These are phyloP conservation scores for Musa troglodytarum DNA, from an alignment of 176 grass and related monocot species.

Conservation along the genomic window DNA sequence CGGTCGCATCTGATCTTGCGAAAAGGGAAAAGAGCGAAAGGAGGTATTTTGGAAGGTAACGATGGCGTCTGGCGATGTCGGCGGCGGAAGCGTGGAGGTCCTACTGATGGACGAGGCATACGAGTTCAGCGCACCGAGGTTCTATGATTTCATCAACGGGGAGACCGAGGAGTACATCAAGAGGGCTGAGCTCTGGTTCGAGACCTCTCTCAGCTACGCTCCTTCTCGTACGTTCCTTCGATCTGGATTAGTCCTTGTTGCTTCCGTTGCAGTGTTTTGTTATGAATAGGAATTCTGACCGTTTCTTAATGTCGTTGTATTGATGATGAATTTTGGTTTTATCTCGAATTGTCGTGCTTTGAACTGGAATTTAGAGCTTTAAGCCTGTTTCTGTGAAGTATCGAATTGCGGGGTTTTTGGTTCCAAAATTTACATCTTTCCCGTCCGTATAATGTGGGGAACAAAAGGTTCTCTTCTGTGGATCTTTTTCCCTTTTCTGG, in stretches of 20 bases:
- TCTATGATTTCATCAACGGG: slow-evolving; percentile 66
- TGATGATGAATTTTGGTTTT: neutral
- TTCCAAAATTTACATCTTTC: neutral
- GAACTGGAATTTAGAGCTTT: neutral
- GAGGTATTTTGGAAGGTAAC: neutral
- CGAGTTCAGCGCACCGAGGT: slow-evolving; percentile 79
- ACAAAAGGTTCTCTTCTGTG: neutral
- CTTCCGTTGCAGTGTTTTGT: neutral
- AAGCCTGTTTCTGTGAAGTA: neutral
- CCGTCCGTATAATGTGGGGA: too few species aligned
- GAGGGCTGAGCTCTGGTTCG: slow-evolving; percentile 75
- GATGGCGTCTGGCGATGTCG: slow-evolving; percentile 1
- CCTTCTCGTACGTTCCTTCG: slow-evolving; percentile 60
- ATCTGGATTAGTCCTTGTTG: neutral
- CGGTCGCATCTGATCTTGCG: too few species aligned
- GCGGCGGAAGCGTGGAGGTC: slow-evolving; percentile 4
- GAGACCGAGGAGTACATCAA: slow-evolving; percentile 54
- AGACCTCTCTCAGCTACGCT: slow-evolving; percentile 46
- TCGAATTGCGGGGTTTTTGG: neutral
- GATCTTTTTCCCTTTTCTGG: neutral
- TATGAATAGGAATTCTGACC: too few species aligned
- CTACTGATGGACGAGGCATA: slow-evolving; percentile 54
- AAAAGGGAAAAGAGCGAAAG: neutral
- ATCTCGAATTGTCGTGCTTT: neutral
- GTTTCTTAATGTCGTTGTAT: neutral